Evolutionary conservation across 1,284 basidiomycete species (phyloP).

Genomic region (Pseudozyma flocculosa): DNA sequence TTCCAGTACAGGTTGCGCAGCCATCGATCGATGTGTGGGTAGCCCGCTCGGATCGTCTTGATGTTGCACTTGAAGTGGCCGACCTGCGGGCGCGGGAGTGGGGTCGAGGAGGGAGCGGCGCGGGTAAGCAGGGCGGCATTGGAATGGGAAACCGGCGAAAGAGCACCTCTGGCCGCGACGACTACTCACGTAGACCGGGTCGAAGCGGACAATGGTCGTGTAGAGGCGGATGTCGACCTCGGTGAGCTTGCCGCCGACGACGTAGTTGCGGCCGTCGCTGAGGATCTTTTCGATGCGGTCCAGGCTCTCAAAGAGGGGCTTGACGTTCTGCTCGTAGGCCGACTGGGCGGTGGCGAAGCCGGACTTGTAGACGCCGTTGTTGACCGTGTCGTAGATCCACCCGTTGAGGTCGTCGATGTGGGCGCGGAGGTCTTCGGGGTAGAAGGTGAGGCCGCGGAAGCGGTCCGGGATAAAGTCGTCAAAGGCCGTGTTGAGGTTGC

Average conservation of each 20-base stretch:
- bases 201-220: slow-evolving; percentile 79
- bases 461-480: slow-evolving; percentile 50
- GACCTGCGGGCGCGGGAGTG: not conserved
- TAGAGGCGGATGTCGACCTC: slow-evolving; percentile 85
- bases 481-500: slow-evolving; percentile 72
- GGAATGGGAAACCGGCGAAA: too few relatives aligned
- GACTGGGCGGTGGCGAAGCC: slow-evolving; percentile 82
- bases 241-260: slow-evolving; percentile 77
- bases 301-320: slow-evolving; percentile 68
- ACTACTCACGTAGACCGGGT: slow-evolving; percentile 81
- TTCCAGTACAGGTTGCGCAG: slow-evolving; percentile 89
- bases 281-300: slow-evolving; percentile 79
- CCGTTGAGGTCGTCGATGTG: slow-evolving; percentile 86
- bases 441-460: slow-evolving; percentile 59
- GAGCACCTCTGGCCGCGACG: too few relatives aligned
- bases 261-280: slow-evolving; percentile 72
- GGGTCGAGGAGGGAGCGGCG: too few relatives aligned
- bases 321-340: slow-evolving; percentile 78
- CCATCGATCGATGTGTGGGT: slow-evolving; percentile 61
- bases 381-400: slow-evolving; percentile 67
- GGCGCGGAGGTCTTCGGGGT: slow-evolving; percentile 68
- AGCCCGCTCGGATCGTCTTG: slow-evolving; percentile 44
- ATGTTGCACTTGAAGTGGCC: slow-evolving; percentile 91
- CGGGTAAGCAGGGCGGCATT: too few relatives aligned
- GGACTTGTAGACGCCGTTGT: slow-evolving; percentile 71